Percentiles rank a stretch among this genome's conserved stretches.
Evolutionary conservation across 352 stramenopile genomes (phyloP).

Genomic region (Peronosclerospora sorghi): DNA sequence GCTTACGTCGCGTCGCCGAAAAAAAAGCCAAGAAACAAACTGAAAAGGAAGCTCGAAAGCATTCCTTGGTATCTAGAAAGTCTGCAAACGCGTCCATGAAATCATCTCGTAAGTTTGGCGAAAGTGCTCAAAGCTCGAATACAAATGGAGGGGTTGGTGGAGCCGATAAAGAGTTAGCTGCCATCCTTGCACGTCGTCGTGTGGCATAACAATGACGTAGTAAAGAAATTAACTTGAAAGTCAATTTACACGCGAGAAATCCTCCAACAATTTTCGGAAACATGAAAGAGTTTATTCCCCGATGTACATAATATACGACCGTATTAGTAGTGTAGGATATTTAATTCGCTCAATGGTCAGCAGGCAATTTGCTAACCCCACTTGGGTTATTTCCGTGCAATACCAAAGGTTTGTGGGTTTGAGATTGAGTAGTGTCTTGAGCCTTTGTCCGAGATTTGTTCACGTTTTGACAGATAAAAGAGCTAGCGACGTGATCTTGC

Average conservation of each 20-base stretch:
- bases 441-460: slow-evolving; percentile 54
- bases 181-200: slow-evolving; percentile 62
- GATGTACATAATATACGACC: neutral
- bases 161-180: slow-evolving; percentile 72
- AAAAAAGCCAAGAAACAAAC: slow-evolving; percentile 83
- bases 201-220: slow-evolving; percentile 16
- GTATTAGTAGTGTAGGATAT: no score
- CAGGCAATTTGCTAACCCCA: slow-evolving; percentile 41
- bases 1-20: slow-evolving; percentile 63
- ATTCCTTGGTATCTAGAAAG: slow-evolving; percentile 26
- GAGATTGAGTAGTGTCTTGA: slow-evolving; percentile 33
- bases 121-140: slow-evolving; percentile 28
- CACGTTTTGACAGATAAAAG: slow-evolving; percentile 43
- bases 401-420: slow-evolving; percentile 71
- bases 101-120: slow-evolving; percentile 69
- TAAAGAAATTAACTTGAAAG: neutral
- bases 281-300: neutral
- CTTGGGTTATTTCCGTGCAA: slow-evolving; percentile 58
- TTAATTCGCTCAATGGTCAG: neutral
- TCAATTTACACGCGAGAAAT: neutral
- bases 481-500: slow-evolving; percentile 40
- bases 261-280: slow-evolving; percentile 10
- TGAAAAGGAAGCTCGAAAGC: slow-evolving; percentile 53
- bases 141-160: slow-evolving; percentile 40
- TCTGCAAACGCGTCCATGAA: slow-evolving; percentile 43